Evolutionary conservation across 441 rosid genomes (phyloP), one percentile per base, ranked within the genome.

Genomic region (Bruguiera hainesii): DNA sequence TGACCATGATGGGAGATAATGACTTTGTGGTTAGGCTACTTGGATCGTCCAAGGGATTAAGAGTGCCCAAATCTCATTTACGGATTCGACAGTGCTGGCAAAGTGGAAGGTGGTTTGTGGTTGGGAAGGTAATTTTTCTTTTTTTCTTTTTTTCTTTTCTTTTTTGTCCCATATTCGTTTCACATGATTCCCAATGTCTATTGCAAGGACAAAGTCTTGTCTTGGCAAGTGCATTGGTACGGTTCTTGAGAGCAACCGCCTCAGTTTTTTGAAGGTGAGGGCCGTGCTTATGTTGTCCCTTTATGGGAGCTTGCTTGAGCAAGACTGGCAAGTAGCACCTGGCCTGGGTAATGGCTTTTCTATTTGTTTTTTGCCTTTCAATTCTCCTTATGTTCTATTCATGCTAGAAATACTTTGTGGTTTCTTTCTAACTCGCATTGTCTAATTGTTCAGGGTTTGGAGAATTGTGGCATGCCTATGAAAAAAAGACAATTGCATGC

Each of bases 21-120:
- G 51, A 64, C 52, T 80, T 65, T 63, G 23, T 48, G 61, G 81
- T 82, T 37, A 70, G 80, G 75, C 59, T 79, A 55, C 39, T 81
- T 23, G 86, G 86, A 61, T 55, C 42, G 31, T 55, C 58, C 2
- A 63, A 30, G 28, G 73, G 61, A 48, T 63, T 79, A 48, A 21
- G 26, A 37, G 80, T 62, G n/a, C 80, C 69, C 50, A 72, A 61
- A 61, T 77, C 76, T 65, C 69, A 67, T 53, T 26, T 84, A 62
- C 76, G 89, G 74, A 71, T 66, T 37, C 70, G 84, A 19, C 86
- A 79, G 63, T 66, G 73, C 65, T 84, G 84, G 86, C 66, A 79
- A 70, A 74, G 70, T 23, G 82, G 72, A 64, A 77, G 64, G 31
- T 84, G 89, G 89, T 61, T 74, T 39, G 75, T 80, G 33, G 56